Base-by-base conservation (phyloP, 1,284 basidiomycete genomes). In the Ganoderma boninense region DNA sequence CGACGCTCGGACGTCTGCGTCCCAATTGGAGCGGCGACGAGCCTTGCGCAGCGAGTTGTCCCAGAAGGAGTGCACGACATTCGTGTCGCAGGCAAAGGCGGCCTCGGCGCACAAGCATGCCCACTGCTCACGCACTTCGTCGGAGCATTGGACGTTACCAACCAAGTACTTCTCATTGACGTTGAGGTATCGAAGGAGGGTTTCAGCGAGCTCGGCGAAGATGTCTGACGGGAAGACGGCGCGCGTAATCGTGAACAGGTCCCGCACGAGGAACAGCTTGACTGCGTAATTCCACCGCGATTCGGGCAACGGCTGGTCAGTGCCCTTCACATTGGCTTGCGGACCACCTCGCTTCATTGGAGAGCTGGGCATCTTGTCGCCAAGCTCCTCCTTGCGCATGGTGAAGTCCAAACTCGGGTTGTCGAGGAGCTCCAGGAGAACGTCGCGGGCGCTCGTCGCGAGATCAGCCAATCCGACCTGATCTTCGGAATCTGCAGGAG, bases 21-120 rank as follows among this genome's bases (percentile, higher is more conserved):
- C 77, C 86, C 86, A 87, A 32, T 76, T 76, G 80, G 70, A 69
- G 6, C 62, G 32, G 43, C 73, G 73, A 13, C 38, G 54, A 3
- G 52, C 85, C 61, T 69, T 67, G 40, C 74, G 65, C 64, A 72
- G 74, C 69, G 71, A 44, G 66, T 69, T 75, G 54, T 62, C 56
- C 90, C 90, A 93, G 79, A 92, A 93, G 32, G 78, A 81, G 62
- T 83, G 80, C 63, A 91, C 69, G 29, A 82, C 79, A n/a, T 85
- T 82, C 7, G 78, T 73, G 54, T 87, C 86, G 68, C 86, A 87
- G 10, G 84, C 77, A 8, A 82, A 72, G 2, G 71, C 66, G 1
- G 86, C 82, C 69, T 90, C 88, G 10, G 88, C 85, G 69, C 88
- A 90, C 0, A 94, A 77, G n/a, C 77, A 79, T 0, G 87, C 85